Conservation (phyloP, 2,329 filamentous ascomycete species). For the Aspergillus nomiae region DNA sequence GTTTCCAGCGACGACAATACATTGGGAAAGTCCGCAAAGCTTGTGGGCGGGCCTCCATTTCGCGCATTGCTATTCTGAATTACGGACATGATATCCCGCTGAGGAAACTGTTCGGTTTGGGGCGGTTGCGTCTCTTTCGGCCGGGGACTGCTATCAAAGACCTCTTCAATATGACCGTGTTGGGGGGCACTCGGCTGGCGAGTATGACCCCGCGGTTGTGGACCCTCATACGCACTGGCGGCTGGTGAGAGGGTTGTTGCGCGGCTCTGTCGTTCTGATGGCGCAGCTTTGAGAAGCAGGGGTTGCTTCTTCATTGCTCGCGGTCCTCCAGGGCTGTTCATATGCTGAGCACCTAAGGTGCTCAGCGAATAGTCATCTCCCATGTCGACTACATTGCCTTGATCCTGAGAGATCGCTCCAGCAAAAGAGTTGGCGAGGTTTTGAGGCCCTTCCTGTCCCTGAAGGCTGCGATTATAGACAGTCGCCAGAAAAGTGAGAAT, state of each 20-base stretch:
- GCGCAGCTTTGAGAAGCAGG: conserved; percentile 50
- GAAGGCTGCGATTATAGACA: conserved; percentile 90
- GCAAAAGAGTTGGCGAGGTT: conserved; percentile 85
- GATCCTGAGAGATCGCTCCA: conserved; percentile 67
- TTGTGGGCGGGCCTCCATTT: conserved; percentile 40
- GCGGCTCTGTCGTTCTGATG: conserved; percentile 30
- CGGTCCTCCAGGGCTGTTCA: conserved; percentile 38
- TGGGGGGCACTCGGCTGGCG: conserved; percentile 35
- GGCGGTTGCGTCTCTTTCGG: conserved; percentile 23
- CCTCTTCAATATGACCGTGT: conserved; percentile 45
- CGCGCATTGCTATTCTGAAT: conserved; percentile 51
- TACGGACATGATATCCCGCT: conserved; percentile 52
- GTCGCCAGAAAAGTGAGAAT: conserved; percentile 96
- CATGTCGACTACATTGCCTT: conserved; percentile 64
- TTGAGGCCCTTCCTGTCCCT: conserved; percentile 74
- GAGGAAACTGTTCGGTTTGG: conserved; percentile 31
- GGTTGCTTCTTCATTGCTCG: conserved; percentile 50
- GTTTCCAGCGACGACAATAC: conserved; percentile 49
- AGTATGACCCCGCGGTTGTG: conserved; percentile 29
- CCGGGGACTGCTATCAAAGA: conserved; percentile 44
- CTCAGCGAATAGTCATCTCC: conserved; percentile 52
- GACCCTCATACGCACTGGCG: conserved; percentile 33
- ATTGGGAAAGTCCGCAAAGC: conserved; percentile 46
- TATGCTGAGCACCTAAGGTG: conserved; percentile 34
- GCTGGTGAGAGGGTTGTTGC: conserved; percentile 42